Percentiles rank a stretch among this genome's conserved stretches.
These are phyloP conservation scores for Penicillium capsulatum DNA, from an alignment of 2,329 filamentous ascomycete genomes.

Conservation along the genomic window DNA sequence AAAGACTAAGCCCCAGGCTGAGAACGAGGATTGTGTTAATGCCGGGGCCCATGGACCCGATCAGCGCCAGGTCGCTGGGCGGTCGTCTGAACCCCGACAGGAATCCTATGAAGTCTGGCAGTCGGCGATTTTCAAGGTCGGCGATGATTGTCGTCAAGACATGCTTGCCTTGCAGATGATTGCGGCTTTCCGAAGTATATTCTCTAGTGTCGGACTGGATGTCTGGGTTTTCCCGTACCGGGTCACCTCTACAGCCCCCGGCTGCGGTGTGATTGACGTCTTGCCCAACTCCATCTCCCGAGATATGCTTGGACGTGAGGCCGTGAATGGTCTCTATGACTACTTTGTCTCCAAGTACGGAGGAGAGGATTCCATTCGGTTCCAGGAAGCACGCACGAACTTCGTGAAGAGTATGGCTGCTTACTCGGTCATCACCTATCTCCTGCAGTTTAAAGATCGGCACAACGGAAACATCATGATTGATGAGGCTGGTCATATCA, in stretches of 20 bases:
- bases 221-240: constrained; percentile 97
- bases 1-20: constrained; percentile 56
- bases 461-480: constrained; percentile 99
- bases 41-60: constrained; percentile 27
- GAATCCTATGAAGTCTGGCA: constrained; percentile 93
- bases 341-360: constrained; percentile 98
- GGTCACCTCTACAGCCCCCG: constrained; percentile 93
- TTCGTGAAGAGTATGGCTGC: constrained; percentile 99
- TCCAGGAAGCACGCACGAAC: constrained; percentile 91
- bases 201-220: constrained; percentile 88
- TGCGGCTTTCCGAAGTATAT: constrained; percentile 93
- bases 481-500: constrained; percentile 91
- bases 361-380: constrained; percentile 88
- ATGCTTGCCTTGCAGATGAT: constrained; percentile 97
- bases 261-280: constrained; percentile 97
- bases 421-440: constrained; percentile 93
- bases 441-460: constrained; percentile 97
- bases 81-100: constrained; percentile 24
- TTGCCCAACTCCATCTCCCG: constrained; percentile 96
- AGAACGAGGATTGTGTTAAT: constrained; percentile 26
- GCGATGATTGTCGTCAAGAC: constrained; percentile 96
- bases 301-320: constrained; percentile 97
- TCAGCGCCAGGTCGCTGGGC: constrained; percentile 22
- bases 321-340: constrained; percentile 96
- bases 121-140: constrained; percentile 98